Conservation (phyloP, 192 early-diverging fungal species). For the Podila horticola region DNA sequence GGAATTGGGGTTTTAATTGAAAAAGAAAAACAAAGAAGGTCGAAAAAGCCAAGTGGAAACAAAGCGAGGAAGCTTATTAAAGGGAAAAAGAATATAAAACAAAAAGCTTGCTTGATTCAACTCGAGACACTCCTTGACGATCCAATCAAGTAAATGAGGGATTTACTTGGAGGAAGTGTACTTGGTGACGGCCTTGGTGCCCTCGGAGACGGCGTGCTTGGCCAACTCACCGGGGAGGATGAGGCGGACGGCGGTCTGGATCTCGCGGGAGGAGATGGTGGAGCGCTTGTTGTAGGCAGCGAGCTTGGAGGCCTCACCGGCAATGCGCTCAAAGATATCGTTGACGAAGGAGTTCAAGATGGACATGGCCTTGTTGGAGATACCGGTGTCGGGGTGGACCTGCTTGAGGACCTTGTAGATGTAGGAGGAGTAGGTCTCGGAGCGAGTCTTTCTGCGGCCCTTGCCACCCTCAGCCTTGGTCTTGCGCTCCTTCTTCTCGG, state of each 20-base stretch:
- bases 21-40: conserved; percentile 10
- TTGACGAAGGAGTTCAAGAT: conserved; percentile 97
- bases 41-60: neutral
- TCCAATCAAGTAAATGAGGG: neutral
- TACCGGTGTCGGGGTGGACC: conserved; percentile 96
- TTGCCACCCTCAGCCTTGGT: conserved; percentile 62
- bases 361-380: conserved; percentile 98
- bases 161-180: conserved; percentile 85
- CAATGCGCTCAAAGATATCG: conserved; percentile 98
- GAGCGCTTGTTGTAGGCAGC: conserved; percentile 96
- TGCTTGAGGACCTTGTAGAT: conserved; percentile 99
- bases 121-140: conserved; percentile 4
- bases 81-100: conserved; percentile 42
- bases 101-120: conserved; percentile 1
- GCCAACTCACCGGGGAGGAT: conserved; percentile 92
- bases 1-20: conserved; percentile 9
- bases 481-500: conserved; percentile 53
- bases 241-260: conserved; percentile 82
- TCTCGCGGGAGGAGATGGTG: conserved; percentile 96
- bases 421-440: conserved; percentile 94
- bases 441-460: conserved; percentile 71
- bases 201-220: conserved; percentile 98
- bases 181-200: conserved; percentile 98
- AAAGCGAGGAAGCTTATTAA: conserved; percentile 15
- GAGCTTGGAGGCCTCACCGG: conserved; percentile 83